phyloP scores from a whole-genome alignment of 192 early-diverging fungal species.

The Pilaira anomala region DNA sequence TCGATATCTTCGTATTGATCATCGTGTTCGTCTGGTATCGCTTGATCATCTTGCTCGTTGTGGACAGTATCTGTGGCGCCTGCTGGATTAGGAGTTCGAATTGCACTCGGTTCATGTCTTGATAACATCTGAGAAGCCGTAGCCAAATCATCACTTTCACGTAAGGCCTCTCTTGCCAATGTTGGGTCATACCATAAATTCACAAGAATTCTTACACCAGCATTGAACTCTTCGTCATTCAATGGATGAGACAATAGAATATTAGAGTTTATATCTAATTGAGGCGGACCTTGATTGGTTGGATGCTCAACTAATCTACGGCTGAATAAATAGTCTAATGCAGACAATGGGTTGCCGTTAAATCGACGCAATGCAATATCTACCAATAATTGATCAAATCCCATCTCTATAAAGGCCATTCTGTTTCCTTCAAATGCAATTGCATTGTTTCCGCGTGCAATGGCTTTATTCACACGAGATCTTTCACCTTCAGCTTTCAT shows the following conservation, averaged over 20 bases:
- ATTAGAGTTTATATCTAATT: not conserved
- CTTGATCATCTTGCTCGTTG: not conserved
- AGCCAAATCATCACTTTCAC: not conserved
- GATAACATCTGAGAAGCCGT: not conserved
- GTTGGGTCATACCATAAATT: not conserved
- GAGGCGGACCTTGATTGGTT: not conserved
- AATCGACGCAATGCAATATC: slow-evolving; percentile 71
- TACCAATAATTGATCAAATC: slow-evolving; percentile 73
- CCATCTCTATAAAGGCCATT: slow-evolving; percentile 76
- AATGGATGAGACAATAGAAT: not conserved
- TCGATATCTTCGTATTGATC: slow-evolving; percentile 23
- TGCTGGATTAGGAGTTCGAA: not conserved
- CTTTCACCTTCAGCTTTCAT: slow-evolving; percentile 71
- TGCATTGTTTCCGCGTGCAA: not conserved
- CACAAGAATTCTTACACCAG: not conserved
- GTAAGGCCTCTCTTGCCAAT: not conserved
- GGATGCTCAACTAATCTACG: slow-evolving; percentile 2
- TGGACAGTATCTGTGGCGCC: not conserved
- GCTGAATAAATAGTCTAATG: slow-evolving; percentile 78
- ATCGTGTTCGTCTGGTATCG: slow-evolving; percentile 36
- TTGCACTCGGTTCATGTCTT: too few species aligned
- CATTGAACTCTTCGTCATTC: not conserved
- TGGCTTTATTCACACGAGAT: not conserved
- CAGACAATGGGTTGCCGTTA: slow-evolving; percentile 64
- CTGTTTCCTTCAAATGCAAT: slow-evolving; percentile 60